A percentile compares a stretch with the other conserved stretches of the same genome.
Conservation (phyloP, 2,329 filamentous ascomycete genomes). For the Cercospora zeina region DNA sequence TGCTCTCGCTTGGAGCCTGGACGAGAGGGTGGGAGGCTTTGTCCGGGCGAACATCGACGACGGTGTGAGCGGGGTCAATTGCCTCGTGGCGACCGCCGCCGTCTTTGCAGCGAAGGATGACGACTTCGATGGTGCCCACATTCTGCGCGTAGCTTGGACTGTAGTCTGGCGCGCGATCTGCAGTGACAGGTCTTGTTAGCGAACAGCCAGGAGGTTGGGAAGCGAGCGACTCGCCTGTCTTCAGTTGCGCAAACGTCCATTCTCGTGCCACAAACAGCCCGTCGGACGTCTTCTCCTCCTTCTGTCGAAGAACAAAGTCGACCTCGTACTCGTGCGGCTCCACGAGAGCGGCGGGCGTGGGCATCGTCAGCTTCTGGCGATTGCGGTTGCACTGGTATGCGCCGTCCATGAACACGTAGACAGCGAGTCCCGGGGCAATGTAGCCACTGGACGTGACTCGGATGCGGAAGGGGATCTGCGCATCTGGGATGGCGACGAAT, state of each 20-base stretch:
- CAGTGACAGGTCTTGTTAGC: constrained; percentile 39
- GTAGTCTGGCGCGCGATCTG: constrained; percentile 41
- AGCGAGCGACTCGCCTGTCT: constrained; percentile 45
- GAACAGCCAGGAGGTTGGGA: neutral
- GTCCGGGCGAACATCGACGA: neutral
- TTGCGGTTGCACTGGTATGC: constrained; percentile 60
- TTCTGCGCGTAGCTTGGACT: constrained; percentile 43
- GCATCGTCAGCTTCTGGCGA: constrained; percentile 46
- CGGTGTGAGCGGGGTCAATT: constrained; percentile 15
- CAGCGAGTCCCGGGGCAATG: constrained; percentile 55
- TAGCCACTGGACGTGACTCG: constrained; percentile 53
- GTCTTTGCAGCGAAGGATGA: constrained; percentile 48
- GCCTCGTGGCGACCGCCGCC: constrained; percentile 7
- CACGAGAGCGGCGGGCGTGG: constrained; percentile 28
- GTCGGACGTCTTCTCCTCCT: constrained; percentile 51
- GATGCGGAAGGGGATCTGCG: constrained; percentile 51
- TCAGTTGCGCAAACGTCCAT: constrained; percentile 56
- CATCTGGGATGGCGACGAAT: constrained; percentile 53
- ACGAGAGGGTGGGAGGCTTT: neutral
- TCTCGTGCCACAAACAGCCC: constrained; percentile 53
- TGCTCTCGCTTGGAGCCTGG: neutral
- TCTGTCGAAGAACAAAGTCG: constrained; percentile 55
- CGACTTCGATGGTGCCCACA: constrained; percentile 52
- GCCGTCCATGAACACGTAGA: constrained; percentile 60
- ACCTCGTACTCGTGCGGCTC: constrained; percentile 44